Base-by-base conservation (phyloP, 129 eudicot species). In the Calendula officinalis region DNA sequence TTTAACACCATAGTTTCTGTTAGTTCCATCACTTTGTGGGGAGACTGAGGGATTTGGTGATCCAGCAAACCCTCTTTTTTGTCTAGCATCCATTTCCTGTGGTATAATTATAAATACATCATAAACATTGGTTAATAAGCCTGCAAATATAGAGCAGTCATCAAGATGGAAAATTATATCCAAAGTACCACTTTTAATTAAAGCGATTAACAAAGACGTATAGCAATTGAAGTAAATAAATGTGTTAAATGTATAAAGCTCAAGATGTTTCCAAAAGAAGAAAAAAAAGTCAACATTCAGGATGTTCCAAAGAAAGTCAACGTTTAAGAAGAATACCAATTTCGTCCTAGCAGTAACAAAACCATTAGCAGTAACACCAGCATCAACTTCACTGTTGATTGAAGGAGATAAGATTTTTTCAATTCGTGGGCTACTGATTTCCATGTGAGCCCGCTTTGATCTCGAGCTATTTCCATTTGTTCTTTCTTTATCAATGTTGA, bases 301-400 rank as follows among this genome's bases (percentile, higher is more conserved):
- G 16, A 32, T 42, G 45, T 48, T 65, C 49, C 68, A 62, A 36
- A 15, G 34, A 16, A 34, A 34, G 22, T 2, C 12, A 7, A 41
- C 45, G 9, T 17, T 51, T 51, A 51, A 51, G 38, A 44, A 27
- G 36, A 39, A 13, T 89, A 94, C 99, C 99, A 94, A 65, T 86
- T 94, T 94, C 64, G 87, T 75, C 82, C 89, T 86, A 22, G 99
- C 99, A 73, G 92, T 88, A 39, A 94, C 97, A 80, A 94, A 94
- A 72, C 90, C 87, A 68, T 79, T 88, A 50, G 81, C 79, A 45
- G 92, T 74, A 57, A 59, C 73, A 71, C 82, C 87, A 64, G 56
- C 42, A 6, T 76, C 80, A 54, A 79, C 68, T 75, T 85, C 89
- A 77, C 76, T 85, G 64, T 57, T 77, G 79, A 74, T 57, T 47